Base-by-base conservation (phyloP, 495 filamentous ascomycete species). In the Aspergillus campestris region DNA sequence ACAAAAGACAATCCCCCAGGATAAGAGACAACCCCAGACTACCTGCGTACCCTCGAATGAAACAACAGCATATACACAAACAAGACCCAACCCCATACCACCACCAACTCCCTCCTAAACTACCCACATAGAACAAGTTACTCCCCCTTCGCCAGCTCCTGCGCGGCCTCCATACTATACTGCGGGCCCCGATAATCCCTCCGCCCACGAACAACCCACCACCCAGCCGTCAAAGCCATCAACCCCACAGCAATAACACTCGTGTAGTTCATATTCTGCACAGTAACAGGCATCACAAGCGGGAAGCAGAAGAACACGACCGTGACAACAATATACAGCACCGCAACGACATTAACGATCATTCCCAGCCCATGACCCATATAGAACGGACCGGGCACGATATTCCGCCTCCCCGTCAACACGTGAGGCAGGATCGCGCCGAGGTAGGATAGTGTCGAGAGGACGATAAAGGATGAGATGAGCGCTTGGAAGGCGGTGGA, bases 301-400 rank as follows among this genome's bases (percentile, higher is more conserved):
- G 81, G 84, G 58, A 89, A 88, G 47, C 82, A 87, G 62, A 83
- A 90, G 42, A 89, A 78, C 8, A 84, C 67, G 40, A 82, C 65
- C 0, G 65, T 63, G 38, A 69, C 65, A 4, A 60, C 42, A 10
- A 69, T 31, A 63, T 63, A 69, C 0, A 50, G 45, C 1, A 58
- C 56, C 8, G 63, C 50, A 5, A 69, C 45, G 7, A 58, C 50
- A 29, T 69, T 69, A 11, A 69, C 60, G 3, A 45, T 30, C 61
- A 61, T 64, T 6, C 63, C 65, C 11, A 37, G 32, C n/a, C 44
- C 32, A 15, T 51, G 34, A 11, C 53, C 49, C 59, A 69, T 63
- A 6, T 50, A 47, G 42, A 66, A 69, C 9, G 46, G 52, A 0
- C 63, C 63, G 1, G 43, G 48, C 12, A 60, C 61, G 61, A 66